phyloP scores from a whole-genome alignment of 495 filamentous ascomycete species.

The Penicillium goetzii region DNA sequence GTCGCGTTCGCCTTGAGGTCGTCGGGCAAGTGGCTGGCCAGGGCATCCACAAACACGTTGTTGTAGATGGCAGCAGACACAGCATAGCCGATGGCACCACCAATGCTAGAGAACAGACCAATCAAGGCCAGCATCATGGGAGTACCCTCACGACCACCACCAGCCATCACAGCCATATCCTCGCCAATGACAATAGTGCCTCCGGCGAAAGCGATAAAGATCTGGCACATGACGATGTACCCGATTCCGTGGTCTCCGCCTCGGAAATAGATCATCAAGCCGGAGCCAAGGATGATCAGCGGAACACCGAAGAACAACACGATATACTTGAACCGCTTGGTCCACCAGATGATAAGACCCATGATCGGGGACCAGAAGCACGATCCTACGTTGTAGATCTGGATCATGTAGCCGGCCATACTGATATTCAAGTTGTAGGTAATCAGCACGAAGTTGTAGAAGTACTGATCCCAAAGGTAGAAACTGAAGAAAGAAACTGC shows the following conservation, averaged over 20 bases:
- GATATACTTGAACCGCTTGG: slow-evolving; percentile 59
- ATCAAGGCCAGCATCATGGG: slow-evolving; percentile 72
- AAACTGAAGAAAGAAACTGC: slow-evolving; percentile 62
- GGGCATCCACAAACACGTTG: slow-evolving; percentile 59
- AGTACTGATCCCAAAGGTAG: slow-evolving; percentile 70
- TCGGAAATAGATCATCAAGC: slow-evolving; percentile 72
- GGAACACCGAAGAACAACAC: slow-evolving; percentile 66
- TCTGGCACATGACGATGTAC: slow-evolving; percentile 77
- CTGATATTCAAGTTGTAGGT: slow-evolving; percentile 62
- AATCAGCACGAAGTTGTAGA: slow-evolving; percentile 72
- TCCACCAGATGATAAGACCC: slow-evolving; percentile 60
- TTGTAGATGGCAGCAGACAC: slow-evolving; percentile 73
- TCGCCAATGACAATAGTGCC: slow-evolving; percentile 67
- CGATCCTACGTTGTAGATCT: slow-evolving; percentile 74
- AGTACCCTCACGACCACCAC: slow-evolving; percentile 61
- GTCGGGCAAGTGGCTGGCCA: slow-evolving; percentile 47
- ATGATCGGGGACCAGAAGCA: slow-evolving; percentile 63
- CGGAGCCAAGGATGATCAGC: slow-evolving; percentile 64
- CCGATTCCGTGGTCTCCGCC: slow-evolving; percentile 61
- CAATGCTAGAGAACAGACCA: slow-evolving; percentile 66
- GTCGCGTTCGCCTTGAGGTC: slow-evolving; percentile 52
- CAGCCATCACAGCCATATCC: slow-evolving; percentile 77
- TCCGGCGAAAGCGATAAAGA: slow-evolving; percentile 74
- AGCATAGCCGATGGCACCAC: slow-evolving; percentile 69
- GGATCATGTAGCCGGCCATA: slow-evolving; percentile 63